Percentiles rank a stretch among this genome's conserved stretches.
phyloP scores from a whole-genome alignment of 305 asterid genomes.

The Fraxinus greggii region DNA sequence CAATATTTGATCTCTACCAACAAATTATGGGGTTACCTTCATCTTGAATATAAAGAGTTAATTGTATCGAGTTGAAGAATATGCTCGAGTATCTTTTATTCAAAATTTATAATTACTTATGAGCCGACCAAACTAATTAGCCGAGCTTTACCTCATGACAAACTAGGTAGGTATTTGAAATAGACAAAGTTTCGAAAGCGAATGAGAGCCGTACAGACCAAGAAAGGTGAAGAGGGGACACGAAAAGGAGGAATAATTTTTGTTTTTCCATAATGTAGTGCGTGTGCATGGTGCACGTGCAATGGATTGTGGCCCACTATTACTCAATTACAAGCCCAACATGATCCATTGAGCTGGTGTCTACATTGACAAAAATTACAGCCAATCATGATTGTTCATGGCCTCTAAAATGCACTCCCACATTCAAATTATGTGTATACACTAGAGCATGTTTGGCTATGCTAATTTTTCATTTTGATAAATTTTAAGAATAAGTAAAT shows the following conservation, averaged over 20 bases:
- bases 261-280: not conserved
- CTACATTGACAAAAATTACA: conserved; percentile 21
- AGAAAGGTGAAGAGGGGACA: conserved; percentile 8
- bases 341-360: conserved; percentile 29
- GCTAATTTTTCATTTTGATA: not conserved
- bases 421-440: not conserved
- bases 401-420: conserved; percentile 20
- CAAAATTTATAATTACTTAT: not conserved
- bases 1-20: not conserved
- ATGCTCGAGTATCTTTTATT: not conserved
- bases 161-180: not conserved
- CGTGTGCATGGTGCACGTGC: conserved; percentile 44
- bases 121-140: not conserved
- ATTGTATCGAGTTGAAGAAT: too few species aligned
- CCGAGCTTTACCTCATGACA: not conserved
- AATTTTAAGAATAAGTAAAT: too few species aligned
- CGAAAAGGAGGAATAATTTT: not conserved
- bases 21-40: not conserved
- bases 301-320: conserved; percentile 24
- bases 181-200: not conserved
- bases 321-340: conserved; percentile 24
- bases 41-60: too few species aligned
- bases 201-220: not conserved
- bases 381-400: conserved; percentile 20
- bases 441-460: not conserved